Base-by-base conservation (phyloP, 169 alveolate genomes). In the Plasmodium berghei region DNA sequence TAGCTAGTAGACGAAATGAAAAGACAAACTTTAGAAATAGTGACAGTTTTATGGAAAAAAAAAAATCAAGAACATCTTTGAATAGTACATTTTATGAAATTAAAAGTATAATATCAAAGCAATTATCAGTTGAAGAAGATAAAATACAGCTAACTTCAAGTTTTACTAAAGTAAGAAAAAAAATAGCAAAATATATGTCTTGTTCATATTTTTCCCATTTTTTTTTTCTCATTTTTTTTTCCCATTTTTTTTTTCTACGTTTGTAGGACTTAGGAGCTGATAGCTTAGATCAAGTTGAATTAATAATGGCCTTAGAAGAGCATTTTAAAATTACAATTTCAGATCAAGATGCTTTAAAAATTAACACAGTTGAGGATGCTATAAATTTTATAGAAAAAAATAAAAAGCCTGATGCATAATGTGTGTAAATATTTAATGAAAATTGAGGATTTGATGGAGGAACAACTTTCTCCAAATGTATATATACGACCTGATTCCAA, bases 201-300 rank as follows among this genome's bases (percentile, higher is more conserved):
- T 46, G 63, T 48, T n/a, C 10, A 69, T 69, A 69, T 22, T 45
- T 69, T 9, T 45, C 26, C 24, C 16, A 14, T 45, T 28, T 26
- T n/a, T 20, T 16, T 18, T n/a, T 5, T 5, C 1, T 16, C 9
- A 4, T 58, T 18, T 48, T 14, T 46, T 9, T 69, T 14, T 0
- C n/a, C 0, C n/a, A 34, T 18, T 0, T 10, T 14, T 58, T 14
- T 16, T 8, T 55, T 16, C 73, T 62, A 16, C 61, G 5, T 40
- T 42, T 61, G 63, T 75, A 95, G 97, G 97, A 95, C 70, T 87
- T 95, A 26, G 96, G 96, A 26, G 97, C 97, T 8, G 97, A 95
- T 86, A 93, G 93, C 70, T 87, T 95, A 69, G 97, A 95, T 90
- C 70, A 87, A 34, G 96, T 95, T 5, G 97, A 95, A 87, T 45